Percentiles rank a stretch among this genome's conserved stretches.
Evolutionary conservation across 257 asterid species (phyloP).

Genomic region (Lycium ferocissimum): DNA sequence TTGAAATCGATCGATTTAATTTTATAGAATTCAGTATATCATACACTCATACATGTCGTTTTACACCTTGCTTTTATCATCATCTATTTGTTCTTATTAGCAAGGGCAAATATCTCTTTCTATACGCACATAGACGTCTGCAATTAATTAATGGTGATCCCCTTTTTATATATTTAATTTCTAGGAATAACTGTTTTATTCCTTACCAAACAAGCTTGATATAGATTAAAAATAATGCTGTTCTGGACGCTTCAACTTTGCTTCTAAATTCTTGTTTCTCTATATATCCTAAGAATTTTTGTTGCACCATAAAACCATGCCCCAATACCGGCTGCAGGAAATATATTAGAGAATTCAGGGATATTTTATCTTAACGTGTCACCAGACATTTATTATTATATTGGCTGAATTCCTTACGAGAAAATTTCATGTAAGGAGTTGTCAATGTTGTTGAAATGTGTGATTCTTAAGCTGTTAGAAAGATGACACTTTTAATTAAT

Average conservation of each 20-base stretch:
- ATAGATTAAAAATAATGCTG: slow-evolving; percentile 31
- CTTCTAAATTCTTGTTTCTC: slow-evolving; percentile 18
- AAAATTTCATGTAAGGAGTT: too few species aligned
- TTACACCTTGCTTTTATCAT: slow-evolving; percentile 49
- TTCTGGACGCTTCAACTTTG: slow-evolving; percentile 29
- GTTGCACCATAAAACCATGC: background rate
- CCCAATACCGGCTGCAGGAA: background rate
- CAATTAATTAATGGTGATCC: slow-evolving; percentile 39
- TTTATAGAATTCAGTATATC: slow-evolving; percentile 36
- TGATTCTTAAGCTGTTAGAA: too few species aligned
- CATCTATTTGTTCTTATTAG: slow-evolving; percentile 57
- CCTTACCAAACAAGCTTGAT: background rate
- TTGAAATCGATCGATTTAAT: background rate
- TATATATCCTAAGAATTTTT: background rate
- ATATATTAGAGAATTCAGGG: too few species aligned
- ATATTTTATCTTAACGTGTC: too few species aligned
- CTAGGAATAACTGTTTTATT: slow-evolving; percentile 30
- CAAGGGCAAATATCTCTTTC: slow-evolving; percentile 27
- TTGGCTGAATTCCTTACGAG: too few species aligned
- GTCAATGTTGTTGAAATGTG: too few species aligned
- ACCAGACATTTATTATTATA: too few species aligned
- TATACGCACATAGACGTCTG: background rate
- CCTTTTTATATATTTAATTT: slow-evolving; percentile 8
- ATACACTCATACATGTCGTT: slow-evolving; percentile 30
- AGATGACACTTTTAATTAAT: too few species aligned